A percentile compares a stretch with the other conserved stretches of the same genome.
phyloP scores from a whole-genome alignment of 345 rosid species.

The sweet orange (Citrus sinensis) region DVS_A1.0 CM039162.1:10018501-10019000 shows the following conservation, averaged over 20 bases:
- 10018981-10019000: slow-evolving; percentile 65
- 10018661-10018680: slow-evolving; percentile 91
- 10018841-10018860: slow-evolving; percentile 76
- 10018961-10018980: slow-evolving; percentile 77
- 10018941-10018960: slow-evolving; percentile 36
- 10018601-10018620: slow-evolving; percentile 98
- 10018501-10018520: slow-evolving; percentile 81
- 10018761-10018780: slow-evolving; percentile 93
- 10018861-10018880: slow-evolving; percentile 67
- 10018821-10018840: slow-evolving; percentile 65
- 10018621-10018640: slow-evolving; percentile 89
- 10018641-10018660: slow-evolving; percentile 82
- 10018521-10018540: slow-evolving; percentile 67
- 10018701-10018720: slow-evolving; percentile 81
- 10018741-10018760: slow-evolving; percentile 83
- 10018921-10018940: slow-evolving; percentile 40
- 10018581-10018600: slow-evolving; percentile 97
- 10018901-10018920: slow-evolving; percentile 66
- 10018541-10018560: slow-evolving; percentile 83
- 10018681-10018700: slow-evolving; percentile 81
- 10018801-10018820: slow-evolving; percentile 77
- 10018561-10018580: slow-evolving; percentile 96
- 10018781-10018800: slow-evolving; percentile 94
- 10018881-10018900: slow-evolving; percentile 69
- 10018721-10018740: slow-evolving; percentile 80